Evolutionary conservation across 257 asterid species (phyloP), one percentile per base, ranked within the genome.

Genomic region (Ehretia macrophylla): DNA sequence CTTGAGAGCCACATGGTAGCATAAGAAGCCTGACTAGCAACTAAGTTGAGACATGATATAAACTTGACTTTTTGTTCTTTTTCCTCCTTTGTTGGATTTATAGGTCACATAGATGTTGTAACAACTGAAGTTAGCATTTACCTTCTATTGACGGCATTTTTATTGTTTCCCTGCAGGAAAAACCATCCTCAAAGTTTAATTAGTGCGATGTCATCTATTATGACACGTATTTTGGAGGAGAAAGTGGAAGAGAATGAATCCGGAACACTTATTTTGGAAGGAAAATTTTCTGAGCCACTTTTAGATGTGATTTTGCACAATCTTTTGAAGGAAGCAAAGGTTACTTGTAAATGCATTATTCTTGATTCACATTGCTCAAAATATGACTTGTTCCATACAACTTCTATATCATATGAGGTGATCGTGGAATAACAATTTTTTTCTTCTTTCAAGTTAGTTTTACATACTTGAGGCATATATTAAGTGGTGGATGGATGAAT

Each of bases 231-330:
- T 66, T 69, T 90, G 81, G 88, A 78, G 69, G 95, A 82, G 75
- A 77, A 68, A 64, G 68, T 72, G 62, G 66, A 58, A 38, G 91
- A 76, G 60, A 50, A 79, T 51, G 80, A 75, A 52, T 63, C 70
- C 23, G 86, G 73, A 61, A 71, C 78, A 65, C 73, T 62, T 67
- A 32, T 38, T 46, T 66, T 52, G 22, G 77, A 74, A 66, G 79
- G 63, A 23, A 74, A 70, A 50, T 52, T 67, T 58, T 75, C 70
- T 65, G 94, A 82, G 60, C 74, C 81, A 49, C 90, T 90, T 58
- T 51, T 79, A 66, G 96, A 85, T 68, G 81, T 87, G 79, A 70
- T 90, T 72, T 70, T 90, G 66, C 85, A 72, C 73, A 85, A 85
- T 76, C 79, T 89, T 71, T 62, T 87, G 70, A 78, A 75, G 72